A percentile compares a stretch with the other conserved stretches of the same genome.
Conservation (phyloP, 768 basidiomycete species). For the Panellus pusillus region DNA sequence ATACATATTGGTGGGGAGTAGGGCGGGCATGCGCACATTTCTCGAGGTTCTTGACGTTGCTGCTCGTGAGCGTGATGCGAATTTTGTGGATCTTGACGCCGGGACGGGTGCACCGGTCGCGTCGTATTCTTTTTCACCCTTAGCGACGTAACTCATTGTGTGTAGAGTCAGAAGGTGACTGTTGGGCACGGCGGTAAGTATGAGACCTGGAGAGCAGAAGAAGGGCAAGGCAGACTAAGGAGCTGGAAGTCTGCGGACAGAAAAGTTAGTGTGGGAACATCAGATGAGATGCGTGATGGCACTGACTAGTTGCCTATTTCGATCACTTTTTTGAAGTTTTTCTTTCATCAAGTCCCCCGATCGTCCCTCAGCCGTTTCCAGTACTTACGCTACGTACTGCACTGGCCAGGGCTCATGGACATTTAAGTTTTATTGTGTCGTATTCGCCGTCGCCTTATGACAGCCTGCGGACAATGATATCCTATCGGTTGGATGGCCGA, state of each 20-base stretch:
- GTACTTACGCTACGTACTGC: too few species aligned
- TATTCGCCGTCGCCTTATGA: too few species aligned
- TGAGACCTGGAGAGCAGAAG: background rate
- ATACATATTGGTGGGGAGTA: background rate
- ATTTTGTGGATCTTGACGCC: slow-evolving; percentile 98
- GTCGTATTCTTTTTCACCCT: slow-evolving; percentile 97
- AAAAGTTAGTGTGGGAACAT: background rate
- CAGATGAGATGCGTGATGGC: too few species aligned
- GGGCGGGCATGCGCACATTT: slow-evolving; percentile 65
- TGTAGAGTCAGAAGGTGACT: slow-evolving; percentile 83
- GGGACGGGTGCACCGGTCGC: slow-evolving; percentile 82
- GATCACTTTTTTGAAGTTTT: too few species aligned
- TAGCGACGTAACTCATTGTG: slow-evolving; percentile 96
- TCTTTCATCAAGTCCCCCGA: too few species aligned
- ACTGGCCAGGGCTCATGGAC: too few species aligned
- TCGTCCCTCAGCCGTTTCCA: too few species aligned
- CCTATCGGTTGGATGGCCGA: slow-evolving; percentile 59
- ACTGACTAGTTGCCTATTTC: background rate
- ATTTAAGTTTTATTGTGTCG: too few species aligned
- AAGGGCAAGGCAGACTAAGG: slow-evolving; percentile 16
- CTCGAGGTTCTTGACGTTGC: slow-evolving; percentile 97
- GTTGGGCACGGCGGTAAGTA: background rate
- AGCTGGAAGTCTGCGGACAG: slow-evolving; percentile 7
- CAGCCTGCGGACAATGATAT: too few species aligned
- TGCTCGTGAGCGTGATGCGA: slow-evolving; percentile 96